Conservation (phyloP, 2,329 filamentous ascomycete genomes). For the Verticillium isaacii region DNA sequence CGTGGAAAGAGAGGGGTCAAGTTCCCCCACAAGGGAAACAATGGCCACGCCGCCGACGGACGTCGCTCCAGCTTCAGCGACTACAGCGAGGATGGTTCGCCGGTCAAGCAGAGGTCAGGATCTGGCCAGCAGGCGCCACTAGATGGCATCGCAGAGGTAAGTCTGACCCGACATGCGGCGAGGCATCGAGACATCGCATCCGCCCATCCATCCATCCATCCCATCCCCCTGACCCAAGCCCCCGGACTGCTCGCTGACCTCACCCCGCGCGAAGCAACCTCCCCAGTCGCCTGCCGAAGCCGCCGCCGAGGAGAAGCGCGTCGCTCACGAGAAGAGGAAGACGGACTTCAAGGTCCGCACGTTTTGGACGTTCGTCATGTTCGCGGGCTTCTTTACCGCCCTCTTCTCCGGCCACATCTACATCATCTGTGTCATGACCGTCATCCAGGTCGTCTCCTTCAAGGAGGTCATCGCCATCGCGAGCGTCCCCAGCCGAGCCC, state of each 20-base stretch:
- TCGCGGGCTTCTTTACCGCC: conserved; percentile 81
- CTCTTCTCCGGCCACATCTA: conserved; percentile 98
- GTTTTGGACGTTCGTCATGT: conserved; percentile 98
- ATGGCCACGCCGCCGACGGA: conserved; percentile 41
- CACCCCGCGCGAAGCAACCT: conserved; percentile 31
- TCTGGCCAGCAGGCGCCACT: conserved; percentile 14
- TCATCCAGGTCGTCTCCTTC: conserved; percentile 93
- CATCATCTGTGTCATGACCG: conserved; percentile 88
- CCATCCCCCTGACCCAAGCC: background rate
- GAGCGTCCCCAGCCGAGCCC: conserved; percentile 85
- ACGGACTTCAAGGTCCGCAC: conserved; percentile 94
- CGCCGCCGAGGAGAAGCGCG: conserved; percentile 32
- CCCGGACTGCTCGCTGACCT: conserved; percentile 2
- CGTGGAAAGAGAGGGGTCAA: conserved; percentile 46
- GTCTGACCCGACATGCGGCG: background rate
- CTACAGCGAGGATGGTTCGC: conserved; percentile 55
- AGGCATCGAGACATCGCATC: background rate
- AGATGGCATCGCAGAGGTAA: conserved; percentile 32
- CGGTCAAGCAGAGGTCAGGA: conserved; percentile 1
- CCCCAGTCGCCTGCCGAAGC: conserved; percentile 15
- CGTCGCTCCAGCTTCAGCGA: conserved; percentile 69
- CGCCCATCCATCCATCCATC: no score
- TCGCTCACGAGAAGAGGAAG: conserved; percentile 97
- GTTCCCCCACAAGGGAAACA: conserved; percentile 48
- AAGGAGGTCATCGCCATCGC: conserved; percentile 99